Conservation (phyloP, 306 rosid species). For the Cucurbita pepo region DNA sequence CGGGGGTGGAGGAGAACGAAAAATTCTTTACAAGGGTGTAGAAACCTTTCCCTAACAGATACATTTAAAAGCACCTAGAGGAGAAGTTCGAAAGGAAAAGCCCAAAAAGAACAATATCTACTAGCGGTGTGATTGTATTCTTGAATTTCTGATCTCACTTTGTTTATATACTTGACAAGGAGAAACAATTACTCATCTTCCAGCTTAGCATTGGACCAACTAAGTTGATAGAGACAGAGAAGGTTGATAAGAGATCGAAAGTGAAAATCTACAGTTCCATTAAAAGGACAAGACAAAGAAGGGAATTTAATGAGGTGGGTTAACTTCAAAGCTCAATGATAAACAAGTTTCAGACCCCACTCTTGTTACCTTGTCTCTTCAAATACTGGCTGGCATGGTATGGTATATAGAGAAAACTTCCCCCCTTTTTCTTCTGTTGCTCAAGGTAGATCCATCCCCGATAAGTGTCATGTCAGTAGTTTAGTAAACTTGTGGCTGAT, state of each 20-base stretch:
- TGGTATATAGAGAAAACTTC: background rate
- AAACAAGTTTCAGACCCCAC: constrained; percentile 1
- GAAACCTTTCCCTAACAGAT: no score
- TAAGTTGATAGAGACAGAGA: background rate
- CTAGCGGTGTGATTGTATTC: no score
- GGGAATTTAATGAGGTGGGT: constrained; percentile 1
- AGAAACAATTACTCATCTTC: background rate
- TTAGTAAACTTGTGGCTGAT: background rate
- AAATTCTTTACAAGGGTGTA: no score
- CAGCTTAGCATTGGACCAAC: background rate
- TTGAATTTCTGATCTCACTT: background rate
- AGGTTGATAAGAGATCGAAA: background rate
- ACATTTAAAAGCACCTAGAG: no score
- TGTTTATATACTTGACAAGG: background rate
- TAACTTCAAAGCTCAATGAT: constrained; percentile 3
- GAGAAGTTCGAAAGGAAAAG: no score
- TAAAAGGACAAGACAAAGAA: background rate
- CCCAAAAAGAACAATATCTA: no score
- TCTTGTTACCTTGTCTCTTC: constrained; percentile 6
- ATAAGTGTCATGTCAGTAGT: background rate
- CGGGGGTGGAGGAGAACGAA: no score
- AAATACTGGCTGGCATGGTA: background rate
- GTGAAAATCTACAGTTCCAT: background rate
- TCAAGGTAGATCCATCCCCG: background rate
- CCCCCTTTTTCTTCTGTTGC: background rate